Evolutionary conservation across 2,329 filamentous ascomycete genomes (phyloP), one percentile per base, ranked within the genome.

Genomic region (Penicillium palitans): DNA sequence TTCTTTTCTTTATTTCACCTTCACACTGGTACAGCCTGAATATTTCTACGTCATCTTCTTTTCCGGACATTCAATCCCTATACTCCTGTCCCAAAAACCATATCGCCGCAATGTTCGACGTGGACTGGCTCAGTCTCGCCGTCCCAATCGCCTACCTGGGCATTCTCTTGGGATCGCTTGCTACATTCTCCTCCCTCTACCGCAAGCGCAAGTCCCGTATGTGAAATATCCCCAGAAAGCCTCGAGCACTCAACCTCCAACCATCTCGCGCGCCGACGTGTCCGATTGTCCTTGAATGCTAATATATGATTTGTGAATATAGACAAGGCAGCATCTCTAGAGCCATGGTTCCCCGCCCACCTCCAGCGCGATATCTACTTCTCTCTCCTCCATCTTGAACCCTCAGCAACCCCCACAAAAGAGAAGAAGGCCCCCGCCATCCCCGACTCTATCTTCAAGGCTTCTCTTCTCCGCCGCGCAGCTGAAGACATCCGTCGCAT

Each of bases 281-380:
- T 33, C 25, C 37, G 37, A 37, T 37, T 15, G 13, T 52, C 39
- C 48, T 49, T 21, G 58, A 52, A 48, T 15, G 55, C 61, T 65
- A 63, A 66, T 60, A 52, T 55, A 55, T n/a, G 65, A 55, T 60
- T 37, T 52, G 51, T 52, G 8, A 21, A 49, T 15, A 49, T 67
- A 57, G 90, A 82, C 65, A 87, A 91, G 79, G 89, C 90, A 69
- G 89, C 91, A 54, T 91, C 90, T 66, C 87, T 99, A 61, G 91
- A 90, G 66, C 92, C 93, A 67, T 99, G 95, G 93, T 99, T 99
- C 78, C 88, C 89, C 25, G 84, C 89, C 52, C 93, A 99, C 75
- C 82, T 96, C 52, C 90, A 95, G 77, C 90, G 93, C 77, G 93
- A 99, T 77, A 86, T 99, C 72, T 99, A 98, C 81, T 86, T 96